A percentile compares a stretch with the other conserved stretches of the same genome.
Conservation (phyloP, 2,329 filamentous ascomycete genomes). For the Fusarium secorum region DNA sequence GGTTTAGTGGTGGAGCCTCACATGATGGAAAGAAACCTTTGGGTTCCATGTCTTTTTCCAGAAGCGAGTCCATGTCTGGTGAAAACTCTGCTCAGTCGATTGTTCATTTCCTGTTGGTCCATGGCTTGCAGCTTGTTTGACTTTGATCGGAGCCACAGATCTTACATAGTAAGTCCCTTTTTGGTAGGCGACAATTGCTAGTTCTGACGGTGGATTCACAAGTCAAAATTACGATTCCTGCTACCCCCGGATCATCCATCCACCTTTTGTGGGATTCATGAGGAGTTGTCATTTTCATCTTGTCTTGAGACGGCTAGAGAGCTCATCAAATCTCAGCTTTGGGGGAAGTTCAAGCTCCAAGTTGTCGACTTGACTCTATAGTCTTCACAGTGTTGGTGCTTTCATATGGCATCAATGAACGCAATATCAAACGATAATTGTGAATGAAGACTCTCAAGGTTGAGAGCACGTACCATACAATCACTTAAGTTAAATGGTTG, state of each 20-base stretch:
- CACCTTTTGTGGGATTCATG: conserved; percentile 8
- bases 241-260: conserved; percentile 32
- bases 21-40: conserved; percentile 25
- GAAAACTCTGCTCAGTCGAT: conserved; percentile 28
- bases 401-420: neutral
- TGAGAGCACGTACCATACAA: conserved; percentile 1
- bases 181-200: conserved; percentile 9
- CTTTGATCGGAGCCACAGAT: conserved; percentile 19
- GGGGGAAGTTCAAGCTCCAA: neutral
- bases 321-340: neutral
- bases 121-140: conserved; percentile 1
- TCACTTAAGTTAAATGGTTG: neutral
- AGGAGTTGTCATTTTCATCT: conserved; percentile 3
- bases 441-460: neutral
- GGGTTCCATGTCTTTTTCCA: conserved; percentile 28
- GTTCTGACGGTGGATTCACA: conserved; percentile 19
- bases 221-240: conserved; percentile 2
- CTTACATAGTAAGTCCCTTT: conserved; percentile 2
- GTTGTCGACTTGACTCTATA: neutral
- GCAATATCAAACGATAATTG: conserved; percentile 1
- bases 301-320: conserved; percentile 4
- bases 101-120: conserved; percentile 22
- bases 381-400: neutral
- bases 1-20: conserved; percentile 24
- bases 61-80: conserved; percentile 21